Base-by-base conservation (phyloP, 2,329 filamentous ascomycete genomes). In the Pseudogymnoascus sp. region DNA sequence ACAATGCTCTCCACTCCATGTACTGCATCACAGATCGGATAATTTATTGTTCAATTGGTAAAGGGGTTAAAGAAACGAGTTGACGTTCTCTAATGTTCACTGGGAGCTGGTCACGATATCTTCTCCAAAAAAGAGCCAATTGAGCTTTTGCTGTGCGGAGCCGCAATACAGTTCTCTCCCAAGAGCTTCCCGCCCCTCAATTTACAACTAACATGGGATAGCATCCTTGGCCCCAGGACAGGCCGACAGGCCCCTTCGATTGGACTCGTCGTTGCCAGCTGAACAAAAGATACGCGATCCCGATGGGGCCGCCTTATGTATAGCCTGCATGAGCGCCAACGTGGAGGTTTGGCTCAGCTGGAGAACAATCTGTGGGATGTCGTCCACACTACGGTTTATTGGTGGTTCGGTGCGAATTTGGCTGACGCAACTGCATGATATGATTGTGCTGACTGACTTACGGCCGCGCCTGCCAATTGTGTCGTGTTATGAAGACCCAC, bases 341-440 rank as follows among this genome's bases (percentile, higher is more conserved):
- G 50, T 56, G 50, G 50, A 56, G 29, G 50, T 56, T 56, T 56
- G 50, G 50, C 11, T 33, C 29, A 33, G 29, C 29, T 33, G 50
- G 29, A 33, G 29, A 56, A 19, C 7, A 56, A 56, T 56, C 50
- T 56, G n/a, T 33, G 29, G n/a, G 29, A 19, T 56, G 29, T 56
- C 29, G 10, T 33, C 50, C 26, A 33, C 29, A 13, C 2, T 33
- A 29, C 29, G 29, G 11, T 56, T 56, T 56, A 56, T 56, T 56
- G 50, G 50, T 56, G 50, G 50, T 11, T 56, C 50, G 50, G 50
- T 56, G 50, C n/a, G 29, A 35, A 33, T 33, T 21, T 35, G 50
- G 50, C 50, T 56, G 50, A 56, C 50, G 50, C 50, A 35, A 56
- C 50, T 56, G 50, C 50, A 56, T 56, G 50, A 56, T 56, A 56